Conservation (phyloP, 2,329 filamentous ascomycete species). For the Rutstroemia sp. region DNA sequence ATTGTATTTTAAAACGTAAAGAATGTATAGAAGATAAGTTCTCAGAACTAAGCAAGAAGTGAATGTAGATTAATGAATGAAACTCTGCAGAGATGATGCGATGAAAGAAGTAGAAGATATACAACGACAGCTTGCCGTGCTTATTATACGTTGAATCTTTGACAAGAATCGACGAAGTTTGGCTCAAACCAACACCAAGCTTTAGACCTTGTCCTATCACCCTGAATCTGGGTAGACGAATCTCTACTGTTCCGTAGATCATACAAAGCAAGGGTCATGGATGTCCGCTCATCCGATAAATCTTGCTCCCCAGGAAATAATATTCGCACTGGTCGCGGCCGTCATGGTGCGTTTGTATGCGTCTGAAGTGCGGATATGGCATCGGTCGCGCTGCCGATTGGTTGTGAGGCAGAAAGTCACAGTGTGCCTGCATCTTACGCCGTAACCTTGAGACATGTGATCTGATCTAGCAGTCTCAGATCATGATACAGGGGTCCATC, state of each 20-base stretch:
- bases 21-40: constrained; percentile 27
- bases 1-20: constrained; percentile 13
- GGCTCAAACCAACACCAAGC: constrained; percentile 13
- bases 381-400: neutral
- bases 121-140: constrained; percentile 4
- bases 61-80: constrained; percentile 26
- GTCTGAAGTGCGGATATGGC: neutral
- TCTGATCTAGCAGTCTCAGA: neutral
- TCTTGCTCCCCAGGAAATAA: neutral
- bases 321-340: neutral
- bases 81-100: constrained; percentile 20
- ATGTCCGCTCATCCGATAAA: neutral
- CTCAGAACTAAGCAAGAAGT: constrained; percentile 27
- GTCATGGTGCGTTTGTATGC: neutral
- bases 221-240: neutral
- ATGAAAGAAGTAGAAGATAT: constrained; percentile 16
- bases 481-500: neutral
- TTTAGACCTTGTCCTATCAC: neutral
- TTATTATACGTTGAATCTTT: constrained; percentile 22
- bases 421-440: too few relatives aligned
- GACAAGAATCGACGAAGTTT: constrained; percentile 5
- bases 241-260: neutral
- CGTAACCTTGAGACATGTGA: neutral
- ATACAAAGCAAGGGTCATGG: neutral
- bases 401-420: neutral